Evolutionary conservation across 2,329 filamentous ascomycete species (phyloP), one percentile per base, ranked within the genome.

Genomic region (Colletotrichum brevisporum): DNA sequence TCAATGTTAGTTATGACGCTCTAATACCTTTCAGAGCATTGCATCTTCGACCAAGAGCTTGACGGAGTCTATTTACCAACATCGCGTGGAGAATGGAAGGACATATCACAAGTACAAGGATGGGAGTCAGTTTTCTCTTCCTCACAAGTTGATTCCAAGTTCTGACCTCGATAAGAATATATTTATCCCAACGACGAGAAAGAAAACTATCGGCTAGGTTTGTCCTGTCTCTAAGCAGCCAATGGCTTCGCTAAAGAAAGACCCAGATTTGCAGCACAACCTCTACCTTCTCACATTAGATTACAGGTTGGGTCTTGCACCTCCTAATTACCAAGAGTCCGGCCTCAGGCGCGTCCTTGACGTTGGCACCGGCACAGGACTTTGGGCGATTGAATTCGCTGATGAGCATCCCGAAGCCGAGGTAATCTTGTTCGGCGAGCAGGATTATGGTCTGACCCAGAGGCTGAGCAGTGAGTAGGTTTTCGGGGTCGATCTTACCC

Each of bases 201-300:
- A 59, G 61, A 78, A 56, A 76, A 76, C 69, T 74, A 78, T 3
- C 74, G 75, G 26, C 56, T 78, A 4, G 63, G 63, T 65, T 36
- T 13, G 41, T 41, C 21, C 4, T 15, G 12, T 21, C 12, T 12
- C 36, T 16, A 47, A 12, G 12, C 10, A 24, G 2, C 12, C 6
- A n/a, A 24, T 31, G 69, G 43, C 5, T 48, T 24, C n/a, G 39
- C 64, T 58, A 3, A 53, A 10, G 3, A 6, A 13, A 6, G 12
- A 27, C 12, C 3, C 71, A 75, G 78, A 82, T 63, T 65, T 82
- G 0, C 79, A 82, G 71, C 80, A 82, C 59, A 76, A 80, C 51
- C 61, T 81, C 0, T 79, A 77, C 41, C 57, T 70, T 0, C 69
- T 81, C 3, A 81, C 77, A 0, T 71, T 79, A 16, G 72, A 76